Base-by-base conservation (phyloP, 116 monocot species). In the Papilionanthe hybrid region DNA sequence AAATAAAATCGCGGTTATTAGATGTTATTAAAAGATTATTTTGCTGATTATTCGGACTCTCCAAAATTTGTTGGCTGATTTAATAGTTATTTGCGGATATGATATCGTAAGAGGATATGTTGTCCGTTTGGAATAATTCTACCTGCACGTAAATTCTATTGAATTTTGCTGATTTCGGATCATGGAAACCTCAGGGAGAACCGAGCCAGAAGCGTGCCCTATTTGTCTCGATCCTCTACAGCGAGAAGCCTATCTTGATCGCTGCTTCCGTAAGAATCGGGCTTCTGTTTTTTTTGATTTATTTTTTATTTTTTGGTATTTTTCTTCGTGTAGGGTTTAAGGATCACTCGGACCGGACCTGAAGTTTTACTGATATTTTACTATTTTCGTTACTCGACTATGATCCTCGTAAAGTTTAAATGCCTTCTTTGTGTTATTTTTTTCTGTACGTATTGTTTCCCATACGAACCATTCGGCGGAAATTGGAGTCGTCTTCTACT, bases 221-320 rank as follows among this genome's bases (percentile, higher is more conserved):
- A 80, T 89, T 44, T 89, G 89, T 68, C 82, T 83, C 22, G 82
- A 84, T 22, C 67, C 82, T 27, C 71, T 81, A 0, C 65, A 72
- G 1, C 55, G 81, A 32, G 86, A 89, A 53, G 84, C 89, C 63
- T 86, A 82, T 49, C 81, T 89, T 32, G 86, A 89, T 76, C 75
- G 63, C 12, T 89, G 86, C 50, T 89, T 89, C 82, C 86, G 87
- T 87, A 87, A 77, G 84, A 32, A 72, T 72, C 30, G 17, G 18
- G 10, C 5, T 55, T 0, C 79, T 48, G 12, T 12, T 27, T 47
- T 28, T 48, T 55, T 10, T 37, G 37, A 37, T 37, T 37, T 37
- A 37, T 37, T 20, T 10, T 42, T 42, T 32, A 4, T 17, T 72
- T 19, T 41, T 72, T 18, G 28, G 68, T 7, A 1, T 7, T 58